A percentile compares a stretch with the other conserved stretches of the same genome.
Evolutionary conservation across 345 rosid genomes (phyloP).

Genomic region (Eucalyptus globulus): DNA sequence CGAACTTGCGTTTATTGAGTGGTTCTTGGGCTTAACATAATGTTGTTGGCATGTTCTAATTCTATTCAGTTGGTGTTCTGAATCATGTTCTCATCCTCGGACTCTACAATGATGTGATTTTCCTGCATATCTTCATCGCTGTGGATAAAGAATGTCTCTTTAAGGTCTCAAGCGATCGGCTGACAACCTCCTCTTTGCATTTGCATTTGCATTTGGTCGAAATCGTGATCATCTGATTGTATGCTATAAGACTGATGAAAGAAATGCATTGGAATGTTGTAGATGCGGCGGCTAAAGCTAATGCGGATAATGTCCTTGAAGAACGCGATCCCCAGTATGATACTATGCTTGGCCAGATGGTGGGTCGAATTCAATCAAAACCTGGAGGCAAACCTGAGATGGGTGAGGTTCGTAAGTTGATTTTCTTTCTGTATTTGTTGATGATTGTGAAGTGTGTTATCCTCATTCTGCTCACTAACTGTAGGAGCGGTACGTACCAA

Average conservation of each 20-base stretch:
- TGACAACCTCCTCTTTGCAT: background rate
- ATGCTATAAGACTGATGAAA: background rate
- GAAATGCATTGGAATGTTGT: background rate
- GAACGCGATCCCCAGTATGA: constrained; percentile 62
- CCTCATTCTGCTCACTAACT: background rate
- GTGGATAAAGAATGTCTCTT: background rate
- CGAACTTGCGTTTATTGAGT: background rate
- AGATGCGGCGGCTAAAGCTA: constrained; percentile 24
- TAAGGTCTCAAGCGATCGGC: background rate
- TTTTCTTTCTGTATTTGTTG: background rate
- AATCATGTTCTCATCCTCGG: background rate
- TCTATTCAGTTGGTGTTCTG: background rate
- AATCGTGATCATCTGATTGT: background rate
- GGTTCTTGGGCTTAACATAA: background rate
- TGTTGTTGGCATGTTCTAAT: background rate
- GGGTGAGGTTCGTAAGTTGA: constrained; percentile 63
- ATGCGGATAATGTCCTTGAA: constrained; percentile 43
- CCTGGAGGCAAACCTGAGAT: constrained; percentile 83
- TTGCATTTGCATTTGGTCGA: background rate
- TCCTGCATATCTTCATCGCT: background rate
- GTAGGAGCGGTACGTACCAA: background rate
- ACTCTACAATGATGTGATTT: background rate
- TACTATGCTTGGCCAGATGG: constrained; percentile 84
- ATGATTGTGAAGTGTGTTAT: background rate
- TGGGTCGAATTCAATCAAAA: constrained; percentile 68